Conservation (phyloP, 2,329 filamentous ascomycete species). For the Arthrobotrys sinensis region DNA sequence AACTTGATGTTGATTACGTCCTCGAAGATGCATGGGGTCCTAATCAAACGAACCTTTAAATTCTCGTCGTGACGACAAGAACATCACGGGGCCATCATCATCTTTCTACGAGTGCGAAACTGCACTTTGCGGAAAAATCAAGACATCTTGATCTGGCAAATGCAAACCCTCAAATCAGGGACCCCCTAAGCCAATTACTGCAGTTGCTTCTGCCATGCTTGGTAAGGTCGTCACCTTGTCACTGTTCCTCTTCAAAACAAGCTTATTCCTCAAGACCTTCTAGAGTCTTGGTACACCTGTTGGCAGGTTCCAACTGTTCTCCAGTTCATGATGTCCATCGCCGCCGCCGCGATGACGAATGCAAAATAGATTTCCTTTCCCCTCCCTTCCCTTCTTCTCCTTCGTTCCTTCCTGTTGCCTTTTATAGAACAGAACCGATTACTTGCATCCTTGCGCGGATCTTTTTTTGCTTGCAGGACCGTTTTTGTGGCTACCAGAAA, state of each 20-base stretch:
- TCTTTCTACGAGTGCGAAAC: conserved; percentile 11
- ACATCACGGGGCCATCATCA: background rate
- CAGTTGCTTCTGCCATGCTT: conserved; percentile 39
- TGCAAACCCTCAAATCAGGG: conserved; percentile 40
- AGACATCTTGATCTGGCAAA: conserved; percentile 18
- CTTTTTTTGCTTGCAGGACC: background rate
- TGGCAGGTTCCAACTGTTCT: background rate
- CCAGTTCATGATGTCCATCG: background rate
- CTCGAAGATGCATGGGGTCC: too few species aligned
- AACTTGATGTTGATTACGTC: background rate
- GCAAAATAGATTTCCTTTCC: background rate
- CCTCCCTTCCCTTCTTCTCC: background rate
- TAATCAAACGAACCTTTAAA: too few species aligned
- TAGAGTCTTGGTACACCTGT: conserved; percentile 34
- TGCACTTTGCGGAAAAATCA: conserved; percentile 18
- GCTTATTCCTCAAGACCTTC: conserved; percentile 47
- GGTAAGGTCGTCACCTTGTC: conserved; percentile 45
- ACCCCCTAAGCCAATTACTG: conserved; percentile 33
- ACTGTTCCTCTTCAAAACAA: conserved; percentile 43
- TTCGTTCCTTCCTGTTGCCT: background rate
- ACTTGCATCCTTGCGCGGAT: conserved; percentile 25
- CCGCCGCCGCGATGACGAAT: background rate
- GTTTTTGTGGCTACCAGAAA: conserved; percentile 15
- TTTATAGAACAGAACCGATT: conserved; percentile 9
- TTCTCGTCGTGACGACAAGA: too few species aligned